Conservation (phyloP, 208 protist genomes). For the Wallacemonas sp. region DNA sequence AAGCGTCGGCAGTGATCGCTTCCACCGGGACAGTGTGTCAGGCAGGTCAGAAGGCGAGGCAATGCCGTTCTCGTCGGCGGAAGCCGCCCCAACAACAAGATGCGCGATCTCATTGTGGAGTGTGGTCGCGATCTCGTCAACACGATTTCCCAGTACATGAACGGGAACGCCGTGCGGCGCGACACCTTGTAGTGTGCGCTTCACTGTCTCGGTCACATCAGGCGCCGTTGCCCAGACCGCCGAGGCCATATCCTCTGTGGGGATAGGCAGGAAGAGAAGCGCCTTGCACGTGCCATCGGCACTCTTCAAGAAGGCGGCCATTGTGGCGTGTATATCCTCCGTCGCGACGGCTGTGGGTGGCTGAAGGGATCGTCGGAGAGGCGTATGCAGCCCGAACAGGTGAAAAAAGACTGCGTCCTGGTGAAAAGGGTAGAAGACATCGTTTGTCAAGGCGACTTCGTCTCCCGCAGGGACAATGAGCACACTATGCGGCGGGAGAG, state of each 20-base stretch:
- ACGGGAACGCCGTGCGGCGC: not conserved
- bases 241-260: conserved; percentile 21
- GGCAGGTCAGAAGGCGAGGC: too few species aligned
- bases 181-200: conserved; percentile 1
- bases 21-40: not conserved
- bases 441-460: conserved; percentile 24
- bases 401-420: conserved; percentile 57
- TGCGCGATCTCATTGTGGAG: not conserved
- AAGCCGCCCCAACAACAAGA: too few species aligned
- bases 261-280: conserved; percentile 33
- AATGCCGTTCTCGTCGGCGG: too few species aligned
- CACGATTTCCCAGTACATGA: not conserved
- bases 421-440: conserved; percentile 37
- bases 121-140: not conserved
- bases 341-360: conserved; percentile 20
- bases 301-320: conserved; percentile 34
- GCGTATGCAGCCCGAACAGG: conserved; percentile 39
- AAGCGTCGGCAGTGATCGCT: conserved; percentile 25
- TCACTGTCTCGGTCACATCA: not conserved
- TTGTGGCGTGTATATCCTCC: conserved; percentile 26
- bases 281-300: conserved; percentile 4
- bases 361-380: conserved; percentile 27
- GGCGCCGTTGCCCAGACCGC: conserved; percentile 33
- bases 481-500: conserved; percentile 37
- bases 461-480: conserved; percentile 46